Base-by-base conservation (phyloP, 2,329 filamentous ascomycete species). In the Coniochaeta sp. region DNA sequence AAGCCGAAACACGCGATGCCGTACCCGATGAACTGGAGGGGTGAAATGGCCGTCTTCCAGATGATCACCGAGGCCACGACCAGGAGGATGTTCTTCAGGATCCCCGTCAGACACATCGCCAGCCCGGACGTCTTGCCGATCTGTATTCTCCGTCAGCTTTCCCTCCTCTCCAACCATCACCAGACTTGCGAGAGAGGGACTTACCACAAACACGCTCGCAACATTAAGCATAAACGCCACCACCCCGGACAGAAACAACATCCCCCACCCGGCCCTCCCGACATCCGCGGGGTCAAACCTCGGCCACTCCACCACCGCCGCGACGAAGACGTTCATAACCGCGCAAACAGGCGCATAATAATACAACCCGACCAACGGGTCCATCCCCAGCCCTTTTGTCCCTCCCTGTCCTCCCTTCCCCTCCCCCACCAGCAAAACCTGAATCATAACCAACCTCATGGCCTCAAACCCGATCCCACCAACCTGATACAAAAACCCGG, bases 331-430 rank as follows among this genome's bases (percentile, higher is more conserved):
- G 71, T 95, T 95, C 83, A 91, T 90, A 61, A 85, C 69, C 48
- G 88, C 87, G 69, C 89, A 95, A 48, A 90, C 84, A 5, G 89
- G 89, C 1, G 89, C 90, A 65, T 89, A 95, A 75, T 95, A 95
- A 77, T 95, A 95, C 20, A 95, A 79, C 28, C 87, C 89, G 55
- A 94, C 89, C 31, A 95, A 78, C 31, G 89, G 89, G 63, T 94
- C 88, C 89, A 95, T 94, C 75, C 89, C 89, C 72, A 87, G 45
- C 90, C 87, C 20, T n/a, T 42, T 30, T 9, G 18, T 3, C 38
- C 13, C 6, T 13, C 31, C 31, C 18, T 20, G 18, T 6, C 16
- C n/a, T 4, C 33, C 33, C 13, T 51, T 46, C 13, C 51, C 46
- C n/a, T 86, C 79, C 30, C 79, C 84, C 64, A 83, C 88, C 49